These are phyloP conservation scores for Ustilaginoidea virens DNA, from an alignment of 2,329 filamentous ascomycete species.

Conservation along the genomic window DNA sequence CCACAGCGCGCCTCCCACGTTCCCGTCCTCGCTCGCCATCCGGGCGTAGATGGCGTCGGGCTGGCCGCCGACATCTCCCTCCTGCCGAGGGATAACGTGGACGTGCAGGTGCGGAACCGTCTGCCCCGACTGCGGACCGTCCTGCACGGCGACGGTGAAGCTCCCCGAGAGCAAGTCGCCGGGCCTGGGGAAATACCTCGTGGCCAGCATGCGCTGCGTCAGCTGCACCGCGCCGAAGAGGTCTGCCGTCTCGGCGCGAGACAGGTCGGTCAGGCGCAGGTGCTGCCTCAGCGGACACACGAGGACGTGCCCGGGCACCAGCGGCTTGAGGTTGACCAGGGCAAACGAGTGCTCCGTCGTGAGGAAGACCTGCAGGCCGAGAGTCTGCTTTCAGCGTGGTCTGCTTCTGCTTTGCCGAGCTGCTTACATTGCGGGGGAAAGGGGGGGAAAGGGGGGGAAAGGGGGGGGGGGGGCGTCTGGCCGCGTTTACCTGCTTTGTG, in stretches of 20 bases:
- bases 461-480: no score
- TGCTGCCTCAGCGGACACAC: constrained; percentile 61
- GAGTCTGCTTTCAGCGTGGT: background rate
- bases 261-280: constrained; percentile 61
- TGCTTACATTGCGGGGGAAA: no score
- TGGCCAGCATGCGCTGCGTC: constrained; percentile 60
- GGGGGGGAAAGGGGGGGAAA: no score
- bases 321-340: constrained; percentile 87
- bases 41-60: constrained; percentile 65
- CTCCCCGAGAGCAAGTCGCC: constrained; percentile 36
- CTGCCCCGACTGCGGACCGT: constrained; percentile 80
- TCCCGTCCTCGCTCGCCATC: constrained; percentile 73
- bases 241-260: constrained; percentile 55
- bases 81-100: constrained; percentile 67
- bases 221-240: constrained; percentile 78
- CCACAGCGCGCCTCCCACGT: constrained; percentile 58
- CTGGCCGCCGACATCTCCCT: constrained; percentile 30
- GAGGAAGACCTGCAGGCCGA: constrained; percentile 62
- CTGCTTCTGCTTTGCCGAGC: no score
- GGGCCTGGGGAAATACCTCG: constrained; percentile 37
- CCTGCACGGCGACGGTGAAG: constrained; percentile 91
- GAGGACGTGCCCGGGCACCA: constrained; percentile 85
- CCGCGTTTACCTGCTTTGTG: constrained; percentile 56
- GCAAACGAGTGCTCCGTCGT: constrained; percentile 66
- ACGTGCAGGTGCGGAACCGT: constrained; percentile 89